These are phyloP conservation scores for Urochloa ruziziensis DNA, from an alignment of 176 grass and related monocot species.

Conservation along the genomic window DNA sequence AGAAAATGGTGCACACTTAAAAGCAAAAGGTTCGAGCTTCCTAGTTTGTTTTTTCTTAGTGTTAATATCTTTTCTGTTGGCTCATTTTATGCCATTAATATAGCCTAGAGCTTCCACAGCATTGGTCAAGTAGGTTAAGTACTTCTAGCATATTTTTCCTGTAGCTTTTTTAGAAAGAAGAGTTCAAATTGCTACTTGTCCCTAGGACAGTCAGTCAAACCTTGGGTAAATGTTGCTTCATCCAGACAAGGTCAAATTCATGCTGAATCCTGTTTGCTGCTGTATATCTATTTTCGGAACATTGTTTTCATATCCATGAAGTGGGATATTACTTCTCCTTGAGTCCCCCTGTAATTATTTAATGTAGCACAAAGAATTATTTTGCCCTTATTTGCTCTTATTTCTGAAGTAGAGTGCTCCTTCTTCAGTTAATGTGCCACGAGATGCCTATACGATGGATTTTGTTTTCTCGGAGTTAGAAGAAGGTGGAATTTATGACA, in stretches of 20 bases:
- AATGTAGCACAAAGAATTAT: slow-evolving; percentile 20
- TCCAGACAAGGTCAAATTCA: neutral
- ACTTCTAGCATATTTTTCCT: neutral
- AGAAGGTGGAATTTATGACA: too few relatives aligned
- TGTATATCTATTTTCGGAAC: neutral
- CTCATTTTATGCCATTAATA: slow-evolving; percentile 6
- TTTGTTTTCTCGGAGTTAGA: slow-evolving; percentile 95
- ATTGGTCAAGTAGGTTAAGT: neutral
- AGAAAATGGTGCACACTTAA: slow-evolving; percentile 56
- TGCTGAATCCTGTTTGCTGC: neutral
- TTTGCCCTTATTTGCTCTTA: too few relatives aligned
- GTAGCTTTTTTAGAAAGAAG: neutral
- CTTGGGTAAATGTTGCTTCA: neutral
- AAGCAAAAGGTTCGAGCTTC: slow-evolving; percentile 66
- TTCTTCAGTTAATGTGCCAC: slow-evolving; percentile 68
- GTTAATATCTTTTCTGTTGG: neutral
- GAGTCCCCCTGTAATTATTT: neutral
- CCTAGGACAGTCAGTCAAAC: neutral
- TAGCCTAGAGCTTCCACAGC: neutral
- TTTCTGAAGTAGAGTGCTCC: too few relatives aligned
- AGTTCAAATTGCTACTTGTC: neutral
- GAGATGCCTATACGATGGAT: slow-evolving; percentile 92
- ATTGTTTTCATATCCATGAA: neutral
- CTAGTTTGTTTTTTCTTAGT: slow-evolving; percentile 1
- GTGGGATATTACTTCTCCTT: slow-evolving; percentile 2